Base-by-base conservation (phyloP, 139 green algal species). In the Asterochloris sp. region DNA sequence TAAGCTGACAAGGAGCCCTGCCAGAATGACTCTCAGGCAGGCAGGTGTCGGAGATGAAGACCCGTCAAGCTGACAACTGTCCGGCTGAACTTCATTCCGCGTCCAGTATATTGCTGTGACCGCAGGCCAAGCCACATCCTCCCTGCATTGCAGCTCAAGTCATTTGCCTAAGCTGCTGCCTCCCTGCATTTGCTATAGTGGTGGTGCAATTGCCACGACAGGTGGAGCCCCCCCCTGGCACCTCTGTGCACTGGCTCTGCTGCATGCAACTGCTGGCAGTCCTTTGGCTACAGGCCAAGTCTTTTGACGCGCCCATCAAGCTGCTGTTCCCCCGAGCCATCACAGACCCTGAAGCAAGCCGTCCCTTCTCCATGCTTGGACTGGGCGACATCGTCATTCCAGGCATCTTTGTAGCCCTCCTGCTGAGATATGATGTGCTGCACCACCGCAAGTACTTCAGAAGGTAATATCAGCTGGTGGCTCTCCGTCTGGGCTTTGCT, bases 281-380 rank as follows among this genome's bases (percentile, higher is more conserved):
- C 6, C 4, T 54, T 54, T 87, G 90, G 12, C 89, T 84, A 11
- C 96, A 99, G 21, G 96, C 97, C 26, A 98, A 96, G 83, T 97
- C 94, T 24, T 98, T 99, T 84, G 96, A 99, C 80, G 97, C 94
- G 0, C 97, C 97, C 75, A 99, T 99, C 89, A 99, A 99, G 89
- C 89, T 99, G 78, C 86, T 98, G 15, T 98, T 98, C 83, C 93
- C 94, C 0, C 86, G 92, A 0, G 79, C 82, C 75, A 26, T 73
- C 26, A 62, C 68, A 64, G 77, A 73, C 28, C 28, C 61, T 62
- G 62, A 62, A 28, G 69, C 64, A 17, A 26, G 60, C 82, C 85
- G 86, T 29, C 91, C 92, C 67, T 98, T 98, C 84, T 95, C 94
- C 26, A 98, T 99, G 95, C 92, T 99, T 73, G 97, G 97, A 14